Percentiles rank a stretch among this genome's conserved stretches.
Evolutionary conservation across 2,329 filamentous ascomycete species (phyloP).

Genomic region (Phymatotrichopsis omnivora): DNA sequence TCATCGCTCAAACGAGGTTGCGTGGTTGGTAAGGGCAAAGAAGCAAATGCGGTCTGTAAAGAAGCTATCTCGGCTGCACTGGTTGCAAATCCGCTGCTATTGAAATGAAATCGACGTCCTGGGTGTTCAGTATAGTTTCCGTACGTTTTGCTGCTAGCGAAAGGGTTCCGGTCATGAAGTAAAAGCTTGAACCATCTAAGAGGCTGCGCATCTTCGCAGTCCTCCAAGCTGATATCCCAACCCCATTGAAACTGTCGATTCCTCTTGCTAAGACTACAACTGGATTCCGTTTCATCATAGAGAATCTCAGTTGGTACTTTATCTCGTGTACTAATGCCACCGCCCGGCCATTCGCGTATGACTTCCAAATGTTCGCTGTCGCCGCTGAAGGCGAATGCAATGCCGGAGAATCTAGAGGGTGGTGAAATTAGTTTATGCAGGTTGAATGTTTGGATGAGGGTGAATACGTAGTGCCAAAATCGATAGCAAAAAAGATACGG

Average conservation of each 20-base stretch:
- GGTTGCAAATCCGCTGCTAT: no score
- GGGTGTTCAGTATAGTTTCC: background rate
- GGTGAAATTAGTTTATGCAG: no score
- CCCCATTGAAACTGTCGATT: conserved; percentile 16
- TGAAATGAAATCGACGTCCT: no score
- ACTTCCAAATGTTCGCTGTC: background rate
- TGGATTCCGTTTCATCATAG: conserved; percentile 10
- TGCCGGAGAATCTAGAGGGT: conserved; percentile 11
- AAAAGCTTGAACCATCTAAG: conserved; percentile 22
- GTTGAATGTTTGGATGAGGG: no score
- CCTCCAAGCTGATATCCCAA: conserved; percentile 12
- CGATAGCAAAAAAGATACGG: conserved; percentile 15
- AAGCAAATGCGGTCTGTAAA: no score
- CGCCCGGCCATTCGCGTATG: conserved; percentile 14
- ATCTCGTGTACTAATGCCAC: conserved; percentile 12
- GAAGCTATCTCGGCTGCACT: no score
- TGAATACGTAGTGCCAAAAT: conserved; percentile 37
- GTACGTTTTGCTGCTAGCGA: no score
- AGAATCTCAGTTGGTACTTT: conserved; percentile 18
- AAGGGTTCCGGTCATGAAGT: no score
- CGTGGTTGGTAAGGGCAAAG: no score
- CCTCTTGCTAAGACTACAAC: no score
- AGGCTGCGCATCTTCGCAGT: background rate
- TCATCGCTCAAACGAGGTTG: no score
- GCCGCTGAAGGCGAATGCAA: conserved; percentile 12